Conservation (phyloP, 257 asterid genomes). For the Craterostigma plantagineum region DNA sequence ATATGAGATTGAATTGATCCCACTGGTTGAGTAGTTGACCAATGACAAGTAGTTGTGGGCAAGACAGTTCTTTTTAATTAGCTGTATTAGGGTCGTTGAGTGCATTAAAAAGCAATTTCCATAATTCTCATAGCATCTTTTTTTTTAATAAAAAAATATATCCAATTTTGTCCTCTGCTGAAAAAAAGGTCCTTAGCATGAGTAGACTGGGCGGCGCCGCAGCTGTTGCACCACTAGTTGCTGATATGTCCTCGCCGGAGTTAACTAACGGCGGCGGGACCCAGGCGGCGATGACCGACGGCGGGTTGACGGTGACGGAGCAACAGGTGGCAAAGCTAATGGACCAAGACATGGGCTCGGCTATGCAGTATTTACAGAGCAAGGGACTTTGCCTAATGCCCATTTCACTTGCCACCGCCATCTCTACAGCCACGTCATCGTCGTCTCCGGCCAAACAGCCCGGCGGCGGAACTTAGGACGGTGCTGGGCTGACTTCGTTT, state of each 20-base stretch:
- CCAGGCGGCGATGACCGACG: slow-evolving; percentile 36
- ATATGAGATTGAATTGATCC: background rate
- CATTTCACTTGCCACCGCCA: slow-evolving; percentile 71
- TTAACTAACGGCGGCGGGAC: slow-evolving; percentile 45
- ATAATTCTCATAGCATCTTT: too few relatives aligned
- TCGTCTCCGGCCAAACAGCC: slow-evolving; percentile 48
- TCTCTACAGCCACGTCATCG: slow-evolving; percentile 34
- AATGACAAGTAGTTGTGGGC: slow-evolving; percentile 23
- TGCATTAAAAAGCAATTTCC: slow-evolving; percentile 10
- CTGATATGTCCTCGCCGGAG: slow-evolving; percentile 44
- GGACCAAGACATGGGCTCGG: slow-evolving; percentile 97
- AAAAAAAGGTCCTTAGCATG: slow-evolving; percentile 65
- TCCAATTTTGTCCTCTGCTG: background rate
- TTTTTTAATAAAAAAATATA: background rate
- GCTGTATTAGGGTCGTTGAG: slow-evolving; percentile 10
- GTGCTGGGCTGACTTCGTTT: too few relatives aligned
- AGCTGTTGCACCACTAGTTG: slow-evolving; percentile 53
- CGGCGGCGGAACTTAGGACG: background rate
- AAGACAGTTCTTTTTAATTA: slow-evolving; percentile 7
- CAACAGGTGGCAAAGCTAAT: slow-evolving; percentile 83
- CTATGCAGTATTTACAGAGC: slow-evolving; percentile 93
- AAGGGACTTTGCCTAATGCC: slow-evolving; percentile 96
- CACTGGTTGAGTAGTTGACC: too few relatives aligned
- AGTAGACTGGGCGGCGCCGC: slow-evolving; percentile 92
- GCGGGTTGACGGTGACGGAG: slow-evolving; percentile 59